Conservation (phyloP, 345 rosid species). For the thale cress (Arabidopsis thaliana) region DNA sequence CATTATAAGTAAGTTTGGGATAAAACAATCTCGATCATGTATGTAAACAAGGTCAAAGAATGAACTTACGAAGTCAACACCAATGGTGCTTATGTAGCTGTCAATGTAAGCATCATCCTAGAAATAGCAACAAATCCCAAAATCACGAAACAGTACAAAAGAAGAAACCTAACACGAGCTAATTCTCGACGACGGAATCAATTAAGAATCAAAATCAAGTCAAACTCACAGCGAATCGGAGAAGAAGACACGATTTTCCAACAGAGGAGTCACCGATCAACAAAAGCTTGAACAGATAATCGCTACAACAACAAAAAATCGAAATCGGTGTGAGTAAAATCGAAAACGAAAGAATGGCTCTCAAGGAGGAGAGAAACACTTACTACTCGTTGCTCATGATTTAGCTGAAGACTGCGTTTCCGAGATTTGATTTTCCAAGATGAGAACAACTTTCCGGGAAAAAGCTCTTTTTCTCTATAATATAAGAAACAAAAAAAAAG, state of each 20-base stretch:
- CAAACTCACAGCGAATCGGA: constrained; percentile 72
- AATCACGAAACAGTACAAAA: neutral
- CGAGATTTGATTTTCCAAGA: constrained; percentile 29
- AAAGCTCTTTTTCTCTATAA: neutral
- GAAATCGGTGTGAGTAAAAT: constrained; percentile 13
- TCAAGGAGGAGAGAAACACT: constrained; percentile 4
- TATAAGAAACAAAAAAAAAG: neutral
- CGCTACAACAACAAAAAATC: constrained; percentile 45
- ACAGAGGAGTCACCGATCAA: constrained; percentile 86
- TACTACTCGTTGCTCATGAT: constrained; percentile 69
- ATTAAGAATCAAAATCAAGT: constrained; percentile 9
- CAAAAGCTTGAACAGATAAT: constrained; percentile 80
- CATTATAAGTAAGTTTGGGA: constrained; percentile 8
- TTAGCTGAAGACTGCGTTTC: neutral
- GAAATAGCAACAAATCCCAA: neutral
- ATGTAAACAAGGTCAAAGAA: neutral
- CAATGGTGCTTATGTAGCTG: constrained; percentile 85
- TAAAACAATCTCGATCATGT: constrained; percentile 13
- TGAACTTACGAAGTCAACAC: constrained; percentile 81
- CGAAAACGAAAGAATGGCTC: constrained; percentile 1
- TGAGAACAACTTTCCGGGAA: neutral
- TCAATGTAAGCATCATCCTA: constrained; percentile 92
- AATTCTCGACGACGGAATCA: neutral
- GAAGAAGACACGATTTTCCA: constrained; percentile 82
- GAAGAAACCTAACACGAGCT: neutral